Evolutionary conservation across 2,329 filamentous ascomycete species (phyloP), one percentile per base, ranked within the genome.

Genomic region (Colletotrichum tropicicola): DNA sequence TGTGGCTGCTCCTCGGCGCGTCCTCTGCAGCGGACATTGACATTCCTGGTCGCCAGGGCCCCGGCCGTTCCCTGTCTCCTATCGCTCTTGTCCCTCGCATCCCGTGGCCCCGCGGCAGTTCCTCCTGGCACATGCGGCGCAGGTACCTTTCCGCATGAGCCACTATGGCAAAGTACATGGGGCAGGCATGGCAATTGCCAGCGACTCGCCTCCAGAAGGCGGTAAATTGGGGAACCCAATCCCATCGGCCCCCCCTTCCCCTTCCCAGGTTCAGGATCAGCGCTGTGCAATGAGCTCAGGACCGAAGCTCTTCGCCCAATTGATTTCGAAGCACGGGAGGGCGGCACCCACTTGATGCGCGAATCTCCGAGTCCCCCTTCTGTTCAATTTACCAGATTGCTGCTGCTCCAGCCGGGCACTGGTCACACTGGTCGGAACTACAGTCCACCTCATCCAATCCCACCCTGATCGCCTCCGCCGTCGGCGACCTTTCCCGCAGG

Each of bases 381-480:
- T 55, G 44, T 35, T 35, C 49, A 65, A 62, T 51, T 45, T 55
- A 51, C 49, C 57, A 51, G n/a, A 49, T 52, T 30, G 52, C 25
- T 32, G 47, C 55, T 48, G 39, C 59, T 41, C n/a, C 43, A 45
- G 47, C 35, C 10, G 12, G 53, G 17, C 3, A 43, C 8, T 43
- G 8, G 39, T 3, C 30, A 35, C n/a, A n/a, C n/a, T n/a, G n/a
- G n/a, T n/a, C 30, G 30, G 30, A 35, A 7, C 30, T 35, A 13
- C n/a, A n/a, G n/a, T n/a, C n/a, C n/a, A 23, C 13, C 44, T 13
- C 32, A 15, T 35, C 32, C 32, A 35, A 35, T 60, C 48, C 39
- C 23, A 39, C 51, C 41, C n/a, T 9, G 27, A 28, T 25, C 45
- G 28, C 56, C 56, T 15, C n/a, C 57, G n/a, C n/a, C n/a, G n/a